These are phyloP conservation scores for Volutella citrinella DNA, from an alignment of 2,329 filamentous ascomycete species.

Conservation along the genomic window DNA sequence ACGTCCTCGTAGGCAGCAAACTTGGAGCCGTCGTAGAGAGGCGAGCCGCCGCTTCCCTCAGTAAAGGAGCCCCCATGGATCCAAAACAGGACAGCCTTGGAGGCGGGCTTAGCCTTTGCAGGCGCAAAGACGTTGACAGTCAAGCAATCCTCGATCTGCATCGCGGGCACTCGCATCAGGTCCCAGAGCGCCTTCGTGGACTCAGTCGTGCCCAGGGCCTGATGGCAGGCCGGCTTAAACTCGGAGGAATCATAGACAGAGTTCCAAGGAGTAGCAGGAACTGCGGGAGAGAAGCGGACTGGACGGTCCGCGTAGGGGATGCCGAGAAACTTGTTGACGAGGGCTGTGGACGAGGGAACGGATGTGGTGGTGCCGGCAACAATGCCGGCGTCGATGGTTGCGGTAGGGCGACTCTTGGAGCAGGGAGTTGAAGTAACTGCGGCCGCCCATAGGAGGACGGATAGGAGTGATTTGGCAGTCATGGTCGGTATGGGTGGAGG, in stretches of 20 bases:
- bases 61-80: slow-evolving; percentile 40
- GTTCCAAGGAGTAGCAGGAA: slow-evolving; percentile 16
- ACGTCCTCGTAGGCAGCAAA: slow-evolving; percentile 41
- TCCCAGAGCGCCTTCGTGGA: slow-evolving; percentile 21
- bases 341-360: slow-evolving; percentile 10
- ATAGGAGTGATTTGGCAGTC: too few relatives aligned
- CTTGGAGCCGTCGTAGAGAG: slow-evolving; percentile 38
- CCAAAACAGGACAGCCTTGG: slow-evolving; percentile 43
- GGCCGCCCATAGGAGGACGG: too few relatives aligned
- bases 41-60: slow-evolving; percentile 33
- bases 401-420: slow-evolving; percentile 10
- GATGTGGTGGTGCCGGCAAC: slow-evolving; percentile 16
- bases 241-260: slow-evolving; percentile 20
- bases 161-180: too few relatives aligned
- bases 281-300: slow-evolving; percentile 21
- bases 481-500: too few relatives aligned
- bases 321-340: slow-evolving; percentile 27
- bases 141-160: slow-evolving; percentile 32
- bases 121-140: slow-evolving; percentile 32
- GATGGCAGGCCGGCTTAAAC: slow-evolving; percentile 21
- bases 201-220: slow-evolving; percentile 13
- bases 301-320: slow-evolving; percentile 29
- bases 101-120: slow-evolving; percentile 11
- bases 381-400: slow-evolving; percentile 14
- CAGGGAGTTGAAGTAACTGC: too few relatives aligned